Evolutionary conservation across 805 yeast species (phyloP).

Genomic region (Helenozyma baotianmanensis): DNA sequence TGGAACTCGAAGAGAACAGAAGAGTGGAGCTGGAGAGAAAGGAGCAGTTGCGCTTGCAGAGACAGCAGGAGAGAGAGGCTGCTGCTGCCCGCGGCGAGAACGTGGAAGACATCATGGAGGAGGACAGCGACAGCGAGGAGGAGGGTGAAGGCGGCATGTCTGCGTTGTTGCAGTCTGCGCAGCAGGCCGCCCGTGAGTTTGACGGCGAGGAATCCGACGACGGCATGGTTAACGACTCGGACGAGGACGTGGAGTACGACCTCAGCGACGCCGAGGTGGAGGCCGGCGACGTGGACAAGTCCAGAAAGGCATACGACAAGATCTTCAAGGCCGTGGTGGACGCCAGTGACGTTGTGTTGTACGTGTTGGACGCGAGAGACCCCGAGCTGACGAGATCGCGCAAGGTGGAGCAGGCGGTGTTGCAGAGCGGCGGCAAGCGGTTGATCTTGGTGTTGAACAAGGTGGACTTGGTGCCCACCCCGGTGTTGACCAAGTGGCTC

Average conservation of each 20-base stretch:
- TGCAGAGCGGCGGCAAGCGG: constrained; percentile 76
- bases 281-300: constrained; percentile 55
- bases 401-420: constrained; percentile 84
- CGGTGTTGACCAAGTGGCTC: constrained; percentile 80
- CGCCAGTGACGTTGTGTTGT: constrained; percentile 82
- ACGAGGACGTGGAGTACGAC: constrained; percentile 41
- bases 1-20: constrained; percentile 63
- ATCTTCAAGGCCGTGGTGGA: constrained; percentile 91
- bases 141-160: constrained; percentile 56
- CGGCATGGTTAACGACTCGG: constrained; percentile 24
- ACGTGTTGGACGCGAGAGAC: constrained; percentile 96
- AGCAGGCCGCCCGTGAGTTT: constrained; percentile 74
- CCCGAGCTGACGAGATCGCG: constrained; percentile 93
- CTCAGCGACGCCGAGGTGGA: constrained; percentile 41
- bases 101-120: constrained; percentile 32
- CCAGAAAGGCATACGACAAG: constrained; percentile 89
- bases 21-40: constrained; percentile 52
- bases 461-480: constrained; percentile 87
- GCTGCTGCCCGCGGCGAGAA: constrained; percentile 36
- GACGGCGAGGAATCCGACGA: constrained; percentile 48
- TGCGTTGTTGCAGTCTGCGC: constrained; percentile 87
- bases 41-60: constrained; percentile 45
- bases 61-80: constrained; percentile 42
- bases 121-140: constrained; percentile 36
- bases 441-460: constrained; percentile 84